phyloP scores from a whole-genome alignment of 2,329 filamentous ascomycete genomes.

The Rhytidhysteron rufulum region DNA sequence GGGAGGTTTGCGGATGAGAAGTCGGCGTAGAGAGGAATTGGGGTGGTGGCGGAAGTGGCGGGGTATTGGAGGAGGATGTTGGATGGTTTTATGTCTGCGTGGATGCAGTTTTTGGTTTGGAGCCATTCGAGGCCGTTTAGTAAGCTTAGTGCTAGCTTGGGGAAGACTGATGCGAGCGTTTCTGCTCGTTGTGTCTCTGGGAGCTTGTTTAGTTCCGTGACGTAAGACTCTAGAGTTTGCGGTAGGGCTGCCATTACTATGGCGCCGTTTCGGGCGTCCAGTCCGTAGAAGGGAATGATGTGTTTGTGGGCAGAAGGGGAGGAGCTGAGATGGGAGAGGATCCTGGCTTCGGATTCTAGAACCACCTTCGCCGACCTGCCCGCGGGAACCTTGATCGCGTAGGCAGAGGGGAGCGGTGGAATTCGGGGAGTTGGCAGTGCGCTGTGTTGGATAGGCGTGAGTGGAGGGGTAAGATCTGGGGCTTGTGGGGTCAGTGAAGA shows the following conservation, averaged over 20 bases:
- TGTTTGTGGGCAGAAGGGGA: constrained; percentile 18
- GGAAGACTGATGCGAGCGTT: constrained; percentile 37
- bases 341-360: constrained; percentile 25
- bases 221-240: constrained; percentile 28
- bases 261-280: constrained; percentile 49
- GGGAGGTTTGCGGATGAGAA: constrained; percentile 37
- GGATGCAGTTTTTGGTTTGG: constrained; percentile 35
- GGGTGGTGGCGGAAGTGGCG: constrained; percentile 5
- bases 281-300: constrained; percentile 35
- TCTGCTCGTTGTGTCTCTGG: constrained; percentile 24
- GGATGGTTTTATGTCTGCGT: constrained; percentile 47
- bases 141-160: constrained; percentile 36
- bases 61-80: constrained; percentile 40
- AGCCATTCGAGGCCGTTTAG: constrained; percentile 42
- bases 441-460: constrained; percentile 21
- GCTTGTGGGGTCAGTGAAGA: constrained; percentile 3
- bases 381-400: constrained; percentile 33
- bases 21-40: constrained; percentile 37
- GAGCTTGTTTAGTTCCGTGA: constrained; percentile 25
- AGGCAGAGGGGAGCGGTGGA: constrained; percentile 15
- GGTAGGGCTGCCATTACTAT: constrained; percentile 44
- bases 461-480: constrained; percentile 18
- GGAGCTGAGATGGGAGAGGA: constrained; percentile 29
- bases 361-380: constrained; percentile 26
- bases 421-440: constrained; percentile 4